Base-by-base conservation (phyloP, 108 stramenopile species). In the Skeletonema tropicum region DNA sequence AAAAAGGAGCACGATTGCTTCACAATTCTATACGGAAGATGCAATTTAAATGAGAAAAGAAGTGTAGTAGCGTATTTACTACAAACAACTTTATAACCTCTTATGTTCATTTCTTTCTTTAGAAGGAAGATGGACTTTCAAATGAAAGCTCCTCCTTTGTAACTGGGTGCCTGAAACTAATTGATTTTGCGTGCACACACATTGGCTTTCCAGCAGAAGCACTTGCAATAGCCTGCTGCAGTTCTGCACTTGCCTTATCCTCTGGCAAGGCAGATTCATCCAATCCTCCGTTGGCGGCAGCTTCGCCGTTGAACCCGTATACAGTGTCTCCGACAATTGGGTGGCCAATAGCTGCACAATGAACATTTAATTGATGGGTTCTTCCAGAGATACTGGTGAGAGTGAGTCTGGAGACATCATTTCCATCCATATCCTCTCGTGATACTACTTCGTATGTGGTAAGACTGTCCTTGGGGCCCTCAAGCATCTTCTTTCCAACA, bases 321-420 rank as follows among this genome's bases (percentile, higher is more conserved):
- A 88, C 77, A 39, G 70, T 66, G 68, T 96, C 95, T 10, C 92
- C 95, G 9, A 96, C 88, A 81, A 96, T 94, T 2, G 95, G 93
- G 77, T 96, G 95, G 9, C 95, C 95, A 80, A 94, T 88, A 9
- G 90, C 90, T 10, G 95, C 92, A 73, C 89, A 78, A 64, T 96
- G 95, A 32, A 92, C 87, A 82, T 92, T 93, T 45, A 96, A 68
- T 72, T 96, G 95, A 82, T 96, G 95, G 63, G 89, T 92, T 63
- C 95, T 76, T 3, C 93, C 93, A 12, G 91, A 85, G 65, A 91
- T 84, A 32, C 89, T 89, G n/a, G 90, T 90, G 57, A 94, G 70
- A 13, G 82, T 42, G 29, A 94, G 86, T 63, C 93, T 79, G 2
- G 91, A 84, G 19, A 94, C 93, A 65, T 89, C 88, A 15, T 83